A percentile compares a stretch with the other conserved stretches of the same genome.
phyloP scores from a whole-genome alignment of 2,329 filamentous ascomycete species.

The Ceratocystis smalleyi region DNA sequence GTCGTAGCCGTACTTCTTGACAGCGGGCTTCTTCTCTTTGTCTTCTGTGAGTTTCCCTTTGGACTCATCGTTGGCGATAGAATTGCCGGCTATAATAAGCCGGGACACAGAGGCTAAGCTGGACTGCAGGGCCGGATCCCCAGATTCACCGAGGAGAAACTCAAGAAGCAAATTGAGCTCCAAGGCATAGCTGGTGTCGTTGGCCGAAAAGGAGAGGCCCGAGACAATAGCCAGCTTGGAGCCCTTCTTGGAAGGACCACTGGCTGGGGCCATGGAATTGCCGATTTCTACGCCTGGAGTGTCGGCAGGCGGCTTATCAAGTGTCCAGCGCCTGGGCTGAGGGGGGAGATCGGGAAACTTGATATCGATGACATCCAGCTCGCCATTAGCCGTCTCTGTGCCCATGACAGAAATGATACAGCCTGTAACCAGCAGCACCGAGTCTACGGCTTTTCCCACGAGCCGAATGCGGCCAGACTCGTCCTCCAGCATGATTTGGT shows the following conservation, averaged over 20 bases:
- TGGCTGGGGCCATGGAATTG: constrained; percentile 24
- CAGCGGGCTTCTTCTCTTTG: constrained; percentile 30
- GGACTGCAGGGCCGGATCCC: constrained; percentile 43
- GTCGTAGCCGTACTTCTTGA: constrained; percentile 94
- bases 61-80: constrained; percentile 46
- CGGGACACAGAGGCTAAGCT: constrained; percentile 56
- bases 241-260: constrained; percentile 37
- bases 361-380: constrained; percentile 83
- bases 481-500: constrained; percentile 80
- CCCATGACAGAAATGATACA: constrained; percentile 90
- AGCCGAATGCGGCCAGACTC: constrained; percentile 79
- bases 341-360: constrained; percentile 74
- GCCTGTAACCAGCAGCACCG: constrained; percentile 69
- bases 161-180: constrained; percentile 66
- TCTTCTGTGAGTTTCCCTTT: constrained; percentile 25
- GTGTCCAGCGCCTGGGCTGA: constrained; percentile 66
- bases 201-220: constrained; percentile 68
- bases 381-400: constrained; percentile 79
- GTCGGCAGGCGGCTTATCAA: constrained; percentile 35
- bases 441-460: constrained; percentile 52
- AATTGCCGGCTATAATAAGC: constrained; percentile 84
- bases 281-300: constrained; percentile 44
- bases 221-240: constrained; percentile 55
- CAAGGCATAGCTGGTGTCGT: constrained; percentile 54
- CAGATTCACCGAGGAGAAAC: constrained; percentile 70